phyloP scores from a whole-genome alignment of 1,284 basidiomycete species.

The Marasmius tenuissimus region DNA sequence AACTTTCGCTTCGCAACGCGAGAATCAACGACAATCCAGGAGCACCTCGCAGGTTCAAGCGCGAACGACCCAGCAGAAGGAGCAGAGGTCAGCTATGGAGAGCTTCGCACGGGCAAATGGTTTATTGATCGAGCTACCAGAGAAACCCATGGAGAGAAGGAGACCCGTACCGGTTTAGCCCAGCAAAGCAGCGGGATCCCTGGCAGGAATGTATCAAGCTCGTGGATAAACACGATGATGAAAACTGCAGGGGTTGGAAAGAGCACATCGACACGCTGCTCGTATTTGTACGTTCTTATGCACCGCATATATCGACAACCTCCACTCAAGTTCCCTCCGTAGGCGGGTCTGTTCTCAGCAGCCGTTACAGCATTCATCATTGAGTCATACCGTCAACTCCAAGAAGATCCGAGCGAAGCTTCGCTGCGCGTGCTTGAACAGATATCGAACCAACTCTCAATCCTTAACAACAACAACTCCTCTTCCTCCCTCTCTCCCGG shows the following conservation, averaged over 20 bases:
- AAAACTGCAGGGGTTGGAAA: conserved; percentile 16
- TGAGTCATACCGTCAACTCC: conserved; percentile 19
- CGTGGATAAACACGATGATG: conserved; percentile 12
- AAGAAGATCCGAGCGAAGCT: conserved; percentile 8
- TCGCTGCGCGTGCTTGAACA: conserved; percentile 9
- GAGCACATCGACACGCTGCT: conserved; percentile 19
- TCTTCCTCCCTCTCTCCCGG: neutral
- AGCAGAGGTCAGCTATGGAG: neutral
- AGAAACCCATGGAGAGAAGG: conserved; percentile 1
- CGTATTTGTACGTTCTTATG: conserved; percentile 16
- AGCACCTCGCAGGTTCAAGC: neutral
- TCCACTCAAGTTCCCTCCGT: neutral
- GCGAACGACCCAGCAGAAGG: neutral
- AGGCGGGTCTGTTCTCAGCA: conserved; percentile 24
- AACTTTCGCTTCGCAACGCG: no score
- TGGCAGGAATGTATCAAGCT: conserved; percentile 8
- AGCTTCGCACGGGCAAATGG: neutral
- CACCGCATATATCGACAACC: neutral
- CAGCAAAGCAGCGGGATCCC: conserved; percentile 6
- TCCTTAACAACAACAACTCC: neutral
- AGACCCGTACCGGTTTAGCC: conserved; percentile 4
- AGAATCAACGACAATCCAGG: neutral
- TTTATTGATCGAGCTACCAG: neutral
- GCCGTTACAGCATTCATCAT: conserved; percentile 19
- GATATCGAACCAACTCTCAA: conserved; percentile 10